Conservation (phyloP, 345 rosid genomes). For the Ceriops zippeliana region DNA sequence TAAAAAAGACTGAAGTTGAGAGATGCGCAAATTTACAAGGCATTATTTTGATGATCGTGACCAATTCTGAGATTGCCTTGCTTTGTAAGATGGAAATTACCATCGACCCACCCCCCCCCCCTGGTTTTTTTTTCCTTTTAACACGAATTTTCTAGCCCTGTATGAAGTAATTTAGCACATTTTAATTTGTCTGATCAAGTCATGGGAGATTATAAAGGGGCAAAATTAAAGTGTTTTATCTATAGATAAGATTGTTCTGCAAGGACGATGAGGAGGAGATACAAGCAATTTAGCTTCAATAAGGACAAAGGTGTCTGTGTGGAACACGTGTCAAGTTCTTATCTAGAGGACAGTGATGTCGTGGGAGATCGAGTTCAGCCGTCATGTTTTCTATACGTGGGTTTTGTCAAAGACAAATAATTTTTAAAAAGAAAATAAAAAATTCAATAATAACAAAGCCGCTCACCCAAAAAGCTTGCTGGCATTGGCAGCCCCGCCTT, state of each 20-base stretch:
- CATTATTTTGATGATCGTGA: slow-evolving; percentile 2
- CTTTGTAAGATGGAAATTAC: too few species aligned
- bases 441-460: neutral
- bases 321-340: slow-evolving; percentile 35
- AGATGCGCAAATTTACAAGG: slow-evolving; percentile 29
- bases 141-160: too few species aligned
- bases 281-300: neutral
- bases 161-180: too few species aligned
- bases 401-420: slow-evolving; percentile 6
- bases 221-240: too few species aligned
- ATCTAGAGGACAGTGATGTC: slow-evolving; percentile 21
- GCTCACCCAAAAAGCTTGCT: slow-evolving; percentile 18
- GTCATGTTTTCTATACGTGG: slow-evolving; percentile 36
- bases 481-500: slow-evolving; percentile 5
- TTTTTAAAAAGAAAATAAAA: neutral
- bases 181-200: too few species aligned
- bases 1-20: slow-evolving; percentile 13
- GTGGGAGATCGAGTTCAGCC: slow-evolving; percentile 37
- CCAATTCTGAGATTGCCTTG: neutral
- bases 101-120: too few species aligned
- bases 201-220: too few species aligned
- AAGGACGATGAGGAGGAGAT: slow-evolving; percentile 25
- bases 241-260: neutral
- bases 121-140: too few species aligned
- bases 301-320: neutral